Evolutionary conservation across 805 yeast species (phyloP).

Genomic region (Candida berthetii): DNA sequence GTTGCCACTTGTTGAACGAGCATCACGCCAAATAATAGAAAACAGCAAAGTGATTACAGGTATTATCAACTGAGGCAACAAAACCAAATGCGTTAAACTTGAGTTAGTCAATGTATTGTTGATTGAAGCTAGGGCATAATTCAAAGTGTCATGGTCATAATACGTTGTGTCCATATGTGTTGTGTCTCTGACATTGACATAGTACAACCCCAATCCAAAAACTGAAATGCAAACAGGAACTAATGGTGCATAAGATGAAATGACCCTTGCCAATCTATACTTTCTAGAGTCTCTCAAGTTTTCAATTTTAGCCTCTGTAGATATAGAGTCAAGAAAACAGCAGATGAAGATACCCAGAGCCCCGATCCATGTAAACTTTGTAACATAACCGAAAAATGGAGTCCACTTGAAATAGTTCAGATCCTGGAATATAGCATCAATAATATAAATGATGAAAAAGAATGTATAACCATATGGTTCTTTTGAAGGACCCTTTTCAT

Average conservation of each 20-base stretch:
- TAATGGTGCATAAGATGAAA: not conserved
- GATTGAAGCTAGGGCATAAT: too few relatives aligned
- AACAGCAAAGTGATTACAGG: too few relatives aligned
- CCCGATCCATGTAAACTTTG: not conserved
- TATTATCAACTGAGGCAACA: too few relatives aligned
- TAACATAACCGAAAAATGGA: not conserved
- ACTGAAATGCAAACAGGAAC: too few relatives aligned
- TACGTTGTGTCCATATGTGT: too few relatives aligned
- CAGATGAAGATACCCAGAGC: not conserved
- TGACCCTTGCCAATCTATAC: not conserved
- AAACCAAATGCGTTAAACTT: too few relatives aligned
- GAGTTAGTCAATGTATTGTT: too few relatives aligned
- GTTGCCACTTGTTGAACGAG: too few relatives aligned
- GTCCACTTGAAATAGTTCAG: not conserved
- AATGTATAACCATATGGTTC: not conserved
- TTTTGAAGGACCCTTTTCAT: not conserved
- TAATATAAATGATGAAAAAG: not conserved
- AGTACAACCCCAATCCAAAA: too few relatives aligned
- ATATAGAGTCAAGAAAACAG: not conserved
- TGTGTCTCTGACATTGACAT: too few relatives aligned
- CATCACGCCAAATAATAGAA: too few relatives aligned
- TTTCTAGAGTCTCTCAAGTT: not conserved
- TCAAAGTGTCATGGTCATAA: too few relatives aligned
- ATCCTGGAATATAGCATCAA: not conserved
- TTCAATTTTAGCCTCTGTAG: not conserved